Evolutionary conservation across 2,329 filamentous ascomycete species (phyloP).

Genomic region (Diplodia corticola): DNA sequence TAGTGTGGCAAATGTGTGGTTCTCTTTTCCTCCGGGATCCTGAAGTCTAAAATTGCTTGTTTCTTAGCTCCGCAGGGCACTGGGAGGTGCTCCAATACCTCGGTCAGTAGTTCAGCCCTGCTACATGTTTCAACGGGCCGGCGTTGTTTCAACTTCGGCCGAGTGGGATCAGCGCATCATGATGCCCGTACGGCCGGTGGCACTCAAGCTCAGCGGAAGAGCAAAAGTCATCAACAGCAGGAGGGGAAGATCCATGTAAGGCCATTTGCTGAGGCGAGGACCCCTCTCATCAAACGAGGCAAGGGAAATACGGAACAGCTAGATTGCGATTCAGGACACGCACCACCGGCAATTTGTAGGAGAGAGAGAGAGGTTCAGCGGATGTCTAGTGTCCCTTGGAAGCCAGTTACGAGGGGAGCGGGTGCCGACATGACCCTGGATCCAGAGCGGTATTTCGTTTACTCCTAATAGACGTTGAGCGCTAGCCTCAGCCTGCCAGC

Average conservation of each 20-base stretch:
- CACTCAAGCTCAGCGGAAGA: neutral
- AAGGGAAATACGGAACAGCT: neutral
- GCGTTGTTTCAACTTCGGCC: neutral
- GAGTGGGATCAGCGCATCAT: neutral
- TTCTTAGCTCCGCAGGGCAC: neutral
- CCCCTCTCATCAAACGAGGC: constrained; percentile 18
- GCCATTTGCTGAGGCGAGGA: neutral
- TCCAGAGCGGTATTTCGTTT: neutral
- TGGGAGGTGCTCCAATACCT: neutral
- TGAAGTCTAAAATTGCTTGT: neutral
- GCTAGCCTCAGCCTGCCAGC: constrained; percentile 9
- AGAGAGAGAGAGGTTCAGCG: neutral
- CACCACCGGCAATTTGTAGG: neutral
- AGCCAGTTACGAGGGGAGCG: neutral
- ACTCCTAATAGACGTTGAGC: neutral
- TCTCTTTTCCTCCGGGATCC: neutral
- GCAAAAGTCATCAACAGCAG: neutral
- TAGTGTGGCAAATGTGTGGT: neutral
- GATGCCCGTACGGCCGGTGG: neutral
- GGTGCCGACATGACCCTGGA: neutral
- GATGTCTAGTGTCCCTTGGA: neutral
- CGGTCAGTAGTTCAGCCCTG: neutral
- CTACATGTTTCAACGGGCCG: constrained; percentile 5
- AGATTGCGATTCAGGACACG: constrained; percentile 1
- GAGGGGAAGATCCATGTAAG: neutral